These are phyloP conservation scores for Venturia carpophila DNA, from an alignment of 2,329 filamentous ascomycete genomes.

Conservation along the genomic window DNA sequence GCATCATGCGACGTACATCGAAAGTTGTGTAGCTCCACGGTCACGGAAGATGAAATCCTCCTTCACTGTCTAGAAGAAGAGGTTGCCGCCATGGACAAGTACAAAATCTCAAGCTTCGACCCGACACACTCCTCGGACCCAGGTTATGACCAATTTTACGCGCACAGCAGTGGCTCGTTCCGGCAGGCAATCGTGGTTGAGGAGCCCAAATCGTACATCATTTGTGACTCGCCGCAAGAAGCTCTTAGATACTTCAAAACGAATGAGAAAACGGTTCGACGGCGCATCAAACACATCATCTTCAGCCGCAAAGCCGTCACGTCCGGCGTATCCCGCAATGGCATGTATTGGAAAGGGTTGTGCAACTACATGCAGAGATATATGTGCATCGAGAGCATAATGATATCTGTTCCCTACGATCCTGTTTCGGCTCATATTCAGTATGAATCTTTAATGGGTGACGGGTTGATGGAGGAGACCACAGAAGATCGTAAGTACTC, in stretches of 20 bases:
- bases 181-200: neutral
- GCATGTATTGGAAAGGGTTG: neutral
- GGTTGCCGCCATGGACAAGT: neutral
- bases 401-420: slow-evolving; percentile 2
- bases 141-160: neutral
- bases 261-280: neutral
- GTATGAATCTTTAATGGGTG: neutral
- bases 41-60: neutral
- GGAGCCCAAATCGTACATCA: neutral
- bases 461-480: neutral
- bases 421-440: neutral
- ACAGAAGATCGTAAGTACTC: neutral
- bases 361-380: slow-evolving; percentile 9
- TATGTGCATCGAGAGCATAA: slow-evolving; percentile 4
- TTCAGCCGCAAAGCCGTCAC: neutral
- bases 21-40: neutral
- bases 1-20: neutral
- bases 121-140: neutral
- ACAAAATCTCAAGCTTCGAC: neutral
- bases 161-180: neutral
- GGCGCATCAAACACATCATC: neutral
- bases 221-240: slow-evolving; percentile 11
- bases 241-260: neutral
- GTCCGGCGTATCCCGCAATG: neutral
- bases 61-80: neutral